Percentiles rank a stretch among this genome's conserved stretches.
Conservation (phyloP, 768 basidiomycete genomes). For the Nevesoporus exiguus region DNA sequence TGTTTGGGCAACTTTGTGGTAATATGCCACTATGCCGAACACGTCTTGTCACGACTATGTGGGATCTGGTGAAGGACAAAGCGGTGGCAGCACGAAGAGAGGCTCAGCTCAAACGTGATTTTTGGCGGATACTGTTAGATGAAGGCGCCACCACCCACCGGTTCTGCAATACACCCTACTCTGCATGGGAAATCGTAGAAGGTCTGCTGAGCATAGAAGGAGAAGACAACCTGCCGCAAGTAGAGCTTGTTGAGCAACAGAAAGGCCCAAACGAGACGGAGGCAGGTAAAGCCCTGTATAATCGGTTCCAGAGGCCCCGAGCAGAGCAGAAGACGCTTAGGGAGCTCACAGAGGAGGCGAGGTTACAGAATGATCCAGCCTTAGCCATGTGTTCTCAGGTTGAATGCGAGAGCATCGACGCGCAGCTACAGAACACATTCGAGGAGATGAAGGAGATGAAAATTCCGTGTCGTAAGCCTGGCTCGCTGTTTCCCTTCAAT, state of each 20-base stretch:
- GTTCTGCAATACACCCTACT: background rate
- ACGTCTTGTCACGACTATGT: constrained; percentile 38
- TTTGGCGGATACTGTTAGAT: constrained; percentile 17
- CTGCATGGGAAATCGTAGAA: background rate
- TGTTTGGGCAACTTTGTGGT: constrained; percentile 38
- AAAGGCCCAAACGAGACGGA: constrained; percentile 23
- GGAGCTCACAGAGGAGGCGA: background rate
- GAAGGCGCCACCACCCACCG: background rate
- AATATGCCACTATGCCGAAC: constrained; percentile 25
- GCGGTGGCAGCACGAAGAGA: constrained; percentile 15
- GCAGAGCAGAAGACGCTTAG: background rate
- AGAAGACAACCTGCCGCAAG: background rate
- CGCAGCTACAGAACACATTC: background rate
- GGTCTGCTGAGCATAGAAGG: background rate
- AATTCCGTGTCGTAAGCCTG: background rate
- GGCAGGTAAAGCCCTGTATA: constrained; percentile 3
- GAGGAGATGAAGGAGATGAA: background rate
- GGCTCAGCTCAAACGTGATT: constrained; percentile 21
- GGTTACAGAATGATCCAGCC: background rate
- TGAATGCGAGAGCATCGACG: background rate
- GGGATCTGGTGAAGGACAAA: constrained; percentile 26
- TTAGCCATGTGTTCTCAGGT: background rate
- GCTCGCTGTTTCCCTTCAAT: background rate
- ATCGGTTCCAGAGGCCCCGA: background rate
- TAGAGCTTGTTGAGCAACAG: constrained; percentile 1